Conservation (phyloP, 2,329 filamentous ascomycete genomes). For the Blastomyces silverae region DNA sequence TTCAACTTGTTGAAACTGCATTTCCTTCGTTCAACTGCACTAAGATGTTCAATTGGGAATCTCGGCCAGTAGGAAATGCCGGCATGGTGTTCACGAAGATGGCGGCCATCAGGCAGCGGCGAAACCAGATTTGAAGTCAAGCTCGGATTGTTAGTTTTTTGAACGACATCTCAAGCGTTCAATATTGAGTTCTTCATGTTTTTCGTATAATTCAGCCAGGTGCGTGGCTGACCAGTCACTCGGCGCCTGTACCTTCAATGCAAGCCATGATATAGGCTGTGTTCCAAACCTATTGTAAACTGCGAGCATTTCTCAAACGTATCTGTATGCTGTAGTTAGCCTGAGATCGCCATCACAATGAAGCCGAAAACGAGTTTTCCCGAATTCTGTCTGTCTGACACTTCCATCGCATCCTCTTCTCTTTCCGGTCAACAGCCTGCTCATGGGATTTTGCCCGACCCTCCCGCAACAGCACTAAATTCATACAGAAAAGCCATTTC, state of each 20-base stretch:
- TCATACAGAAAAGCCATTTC: background rate
- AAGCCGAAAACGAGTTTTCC: background rate
- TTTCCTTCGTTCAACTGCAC: too few species aligned
- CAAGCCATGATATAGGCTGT: background rate
- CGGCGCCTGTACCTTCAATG: too few species aligned
- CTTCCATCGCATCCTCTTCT: background rate
- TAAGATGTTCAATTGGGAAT: too few species aligned
- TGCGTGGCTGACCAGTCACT: too few species aligned
- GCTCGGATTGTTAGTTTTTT: too few species aligned
- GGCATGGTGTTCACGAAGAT: background rate
- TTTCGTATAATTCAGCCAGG: too few species aligned
- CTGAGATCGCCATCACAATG: background rate
- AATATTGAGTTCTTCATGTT: too few species aligned
- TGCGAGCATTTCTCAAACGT: background rate
- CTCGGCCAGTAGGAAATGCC: background rate
- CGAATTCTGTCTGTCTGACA: background rate
- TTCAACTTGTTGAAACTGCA: too few species aligned
- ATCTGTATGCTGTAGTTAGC: background rate
- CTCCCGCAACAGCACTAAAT: background rate
- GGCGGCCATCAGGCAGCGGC: too few species aligned
- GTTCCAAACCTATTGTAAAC: too few species aligned
- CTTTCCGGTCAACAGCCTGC: background rate
- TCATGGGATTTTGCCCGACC: background rate
- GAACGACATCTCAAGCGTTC: too few species aligned
- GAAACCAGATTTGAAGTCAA: background rate